Evolutionary conservation across 2,329 filamentous ascomycete species (phyloP).

Genomic region (Calonectria pseudoreteaudii): DNA sequence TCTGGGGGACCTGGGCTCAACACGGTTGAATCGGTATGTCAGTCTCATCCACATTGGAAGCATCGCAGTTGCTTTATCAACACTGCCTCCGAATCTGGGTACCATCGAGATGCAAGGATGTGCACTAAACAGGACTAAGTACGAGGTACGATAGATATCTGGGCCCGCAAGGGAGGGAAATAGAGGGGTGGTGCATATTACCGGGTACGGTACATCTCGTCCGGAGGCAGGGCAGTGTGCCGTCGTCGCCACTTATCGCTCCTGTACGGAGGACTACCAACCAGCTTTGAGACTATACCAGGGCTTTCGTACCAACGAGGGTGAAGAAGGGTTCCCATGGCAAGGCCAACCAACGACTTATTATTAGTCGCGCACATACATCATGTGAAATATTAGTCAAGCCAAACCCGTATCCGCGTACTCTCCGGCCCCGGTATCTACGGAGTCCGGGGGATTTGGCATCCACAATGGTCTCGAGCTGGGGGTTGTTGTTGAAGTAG

Average conservation of each 20-base stretch:
- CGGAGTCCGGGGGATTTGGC: background rate
- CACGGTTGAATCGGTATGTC: background rate
- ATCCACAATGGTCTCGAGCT: background rate
- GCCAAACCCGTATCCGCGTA: constrained; percentile 22
- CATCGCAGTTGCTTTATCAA: background rate
- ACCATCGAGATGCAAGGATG: constrained; percentile 21
- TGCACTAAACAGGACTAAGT: background rate
- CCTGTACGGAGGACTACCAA: background rate
- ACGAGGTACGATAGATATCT: constrained; percentile 16
- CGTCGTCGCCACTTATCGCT: constrained; percentile 16
- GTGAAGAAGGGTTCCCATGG: background rate
- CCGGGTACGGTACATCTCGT: background rate
- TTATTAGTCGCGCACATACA: constrained; percentile 18
- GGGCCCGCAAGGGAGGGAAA: constrained; percentile 4
- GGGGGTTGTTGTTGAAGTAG: background rate
- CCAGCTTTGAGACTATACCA: background rate
- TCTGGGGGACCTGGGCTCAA: background rate
- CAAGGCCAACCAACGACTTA: background rate
- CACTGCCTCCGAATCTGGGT: constrained; percentile 10
- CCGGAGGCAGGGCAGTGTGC: background rate
- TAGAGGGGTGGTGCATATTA: constrained; percentile 8
- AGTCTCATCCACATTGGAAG: background rate
- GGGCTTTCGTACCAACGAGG: constrained; percentile 24
- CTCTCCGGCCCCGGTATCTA: constrained; percentile 6
- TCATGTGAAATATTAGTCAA: constrained; percentile 20